phyloP scores from a whole-genome alignment of 2,329 filamentous ascomycete genomes.

The Aspergillus sclerotialis region DNA sequence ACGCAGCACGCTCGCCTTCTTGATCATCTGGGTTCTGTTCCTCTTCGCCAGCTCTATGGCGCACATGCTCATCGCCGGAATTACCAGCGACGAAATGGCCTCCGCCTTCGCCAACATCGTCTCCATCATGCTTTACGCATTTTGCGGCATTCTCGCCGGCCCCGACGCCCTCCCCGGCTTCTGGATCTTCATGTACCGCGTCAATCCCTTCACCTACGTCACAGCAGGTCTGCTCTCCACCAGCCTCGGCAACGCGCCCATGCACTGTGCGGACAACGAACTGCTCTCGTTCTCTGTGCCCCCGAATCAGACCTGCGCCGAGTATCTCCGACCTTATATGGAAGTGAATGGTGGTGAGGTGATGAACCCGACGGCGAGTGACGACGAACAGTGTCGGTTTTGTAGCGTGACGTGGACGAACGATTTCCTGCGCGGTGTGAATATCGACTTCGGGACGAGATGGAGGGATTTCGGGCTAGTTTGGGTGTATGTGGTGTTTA shows the following conservation, averaged over 20 bases:
- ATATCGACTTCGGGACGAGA: neutral
- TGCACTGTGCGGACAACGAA: neutral
- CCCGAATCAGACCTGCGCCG: neutral
- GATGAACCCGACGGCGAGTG: neutral
- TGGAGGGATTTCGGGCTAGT: conserved; percentile 1
- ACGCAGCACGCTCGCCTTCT: too few species aligned
- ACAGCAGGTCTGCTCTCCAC: conserved; percentile 1
- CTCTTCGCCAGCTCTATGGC: too few species aligned
- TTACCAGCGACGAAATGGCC: too few species aligned
- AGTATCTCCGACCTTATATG: neutral
- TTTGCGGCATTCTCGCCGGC: too few species aligned
- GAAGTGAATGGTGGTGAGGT: neutral
- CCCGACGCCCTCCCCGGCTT: conserved; percentile 3
- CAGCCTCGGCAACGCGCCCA: neutral
- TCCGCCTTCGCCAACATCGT: too few species aligned
- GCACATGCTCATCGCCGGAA: too few species aligned
- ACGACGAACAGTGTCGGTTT: neutral
- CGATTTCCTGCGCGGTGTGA: neutral
- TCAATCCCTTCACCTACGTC: conserved; percentile 3
- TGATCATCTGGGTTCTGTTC: too few species aligned
- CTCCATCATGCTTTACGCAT: too few species aligned
- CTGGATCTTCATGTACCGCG: conserved; percentile 7
- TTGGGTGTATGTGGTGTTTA: neutral
- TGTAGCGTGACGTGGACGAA: neutral
- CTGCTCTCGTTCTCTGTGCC: neutral